A percentile compares a stretch with the other conserved stretches of the same genome.
Evolutionary conservation across 495 filamentous ascomycete genomes (phyloP).

Genomic region (Apiosordaria backusii): DNA sequence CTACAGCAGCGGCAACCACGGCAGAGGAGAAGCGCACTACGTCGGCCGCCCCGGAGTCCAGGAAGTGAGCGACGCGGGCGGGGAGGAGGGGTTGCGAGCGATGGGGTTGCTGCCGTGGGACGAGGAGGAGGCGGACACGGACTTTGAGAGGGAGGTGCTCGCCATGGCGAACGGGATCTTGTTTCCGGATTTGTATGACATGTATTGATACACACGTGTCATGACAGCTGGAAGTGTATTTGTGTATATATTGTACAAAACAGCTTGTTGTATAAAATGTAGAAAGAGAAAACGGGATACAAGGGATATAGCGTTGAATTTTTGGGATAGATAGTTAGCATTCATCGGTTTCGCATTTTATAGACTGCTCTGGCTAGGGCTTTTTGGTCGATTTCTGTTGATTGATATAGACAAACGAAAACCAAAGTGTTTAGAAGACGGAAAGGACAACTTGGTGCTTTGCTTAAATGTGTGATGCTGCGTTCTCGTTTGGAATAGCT

Average conservation of each 20-base stretch:
- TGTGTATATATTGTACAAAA: constrained; percentile 6
- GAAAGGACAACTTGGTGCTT: too few species aligned
- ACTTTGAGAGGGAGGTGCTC: constrained; percentile 33
- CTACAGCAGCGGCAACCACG: constrained; percentile 9
- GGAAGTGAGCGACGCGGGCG: constrained; percentile 42
- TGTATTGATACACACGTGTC: constrained; percentile 12
- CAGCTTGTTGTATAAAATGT: neutral
- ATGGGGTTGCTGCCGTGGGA: constrained; percentile 50
- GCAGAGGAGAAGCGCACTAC: constrained; percentile 52
- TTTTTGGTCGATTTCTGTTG: neutral
- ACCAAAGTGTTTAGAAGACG: too few species aligned
- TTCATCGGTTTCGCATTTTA: neutral
- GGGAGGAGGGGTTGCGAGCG: constrained; percentile 41
- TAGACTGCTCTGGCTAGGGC: neutral
- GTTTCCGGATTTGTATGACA: constrained; percentile 44
- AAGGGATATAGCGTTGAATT: neutral
- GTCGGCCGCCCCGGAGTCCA: constrained; percentile 49
- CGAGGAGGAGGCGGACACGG: constrained; percentile 26
- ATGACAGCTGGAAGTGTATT: constrained; percentile 1
- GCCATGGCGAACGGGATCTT: constrained; percentile 43
- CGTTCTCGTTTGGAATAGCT: too few species aligned
- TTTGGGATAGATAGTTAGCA: neutral
- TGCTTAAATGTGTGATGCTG: too few species aligned
- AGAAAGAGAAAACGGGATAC: neutral
- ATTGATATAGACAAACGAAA: neutral